A percentile compares a stretch with the other conserved stretches of the same genome.
Evolutionary conservation across 2,329 filamentous ascomycete species (phyloP).

Genomic region (Cercospora nicotianae): DNA sequence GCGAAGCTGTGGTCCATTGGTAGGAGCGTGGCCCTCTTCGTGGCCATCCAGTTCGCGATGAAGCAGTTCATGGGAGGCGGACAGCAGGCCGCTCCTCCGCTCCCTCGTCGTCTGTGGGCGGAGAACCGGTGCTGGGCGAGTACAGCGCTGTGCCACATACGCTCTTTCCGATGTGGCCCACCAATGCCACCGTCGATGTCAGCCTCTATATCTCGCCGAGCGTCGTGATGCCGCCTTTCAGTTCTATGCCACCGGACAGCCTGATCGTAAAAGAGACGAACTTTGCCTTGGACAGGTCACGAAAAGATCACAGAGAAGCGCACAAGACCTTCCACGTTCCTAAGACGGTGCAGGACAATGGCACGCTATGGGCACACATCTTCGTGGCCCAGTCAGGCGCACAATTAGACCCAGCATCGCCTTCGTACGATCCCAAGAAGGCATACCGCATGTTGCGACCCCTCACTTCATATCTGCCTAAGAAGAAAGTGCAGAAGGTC

Average conservation of each 20-base stretch:
- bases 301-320: slow-evolving; percentile 72
- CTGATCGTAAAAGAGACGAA: slow-evolving; percentile 76
- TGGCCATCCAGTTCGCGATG: slow-evolving; percentile 59
- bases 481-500: slow-evolving; percentile 86
- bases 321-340: slow-evolving; percentile 79
- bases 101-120: slow-evolving; percentile 22
- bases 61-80: slow-evolving; percentile 54
- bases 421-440: slow-evolving; percentile 69
- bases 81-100: slow-evolving; percentile 22
- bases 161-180: slow-evolving; percentile 85
- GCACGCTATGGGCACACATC: slow-evolving; percentile 92
- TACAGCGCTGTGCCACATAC: slow-evolving; percentile 67
- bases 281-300: slow-evolving; percentile 59
- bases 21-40: slow-evolving; percentile 61
- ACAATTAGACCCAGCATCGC: slow-evolving; percentile 70
- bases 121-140: slow-evolving; percentile 45
- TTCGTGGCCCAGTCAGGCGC: slow-evolving; percentile 77
- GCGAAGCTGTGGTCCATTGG: slow-evolving; percentile 39
- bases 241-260: slow-evolving; percentile 63
- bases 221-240: slow-evolving; percentile 66
- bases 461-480: slow-evolving; percentile 83
- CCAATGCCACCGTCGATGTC: slow-evolving; percentile 76
- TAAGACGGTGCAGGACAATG: slow-evolving; percentile 79
- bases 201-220: slow-evolving; percentile 79
- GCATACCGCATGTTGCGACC: slow-evolving; percentile 84